phyloP scores from a whole-genome alignment of 306 rosid species.

The Canavalia ensiformis region DNA sequence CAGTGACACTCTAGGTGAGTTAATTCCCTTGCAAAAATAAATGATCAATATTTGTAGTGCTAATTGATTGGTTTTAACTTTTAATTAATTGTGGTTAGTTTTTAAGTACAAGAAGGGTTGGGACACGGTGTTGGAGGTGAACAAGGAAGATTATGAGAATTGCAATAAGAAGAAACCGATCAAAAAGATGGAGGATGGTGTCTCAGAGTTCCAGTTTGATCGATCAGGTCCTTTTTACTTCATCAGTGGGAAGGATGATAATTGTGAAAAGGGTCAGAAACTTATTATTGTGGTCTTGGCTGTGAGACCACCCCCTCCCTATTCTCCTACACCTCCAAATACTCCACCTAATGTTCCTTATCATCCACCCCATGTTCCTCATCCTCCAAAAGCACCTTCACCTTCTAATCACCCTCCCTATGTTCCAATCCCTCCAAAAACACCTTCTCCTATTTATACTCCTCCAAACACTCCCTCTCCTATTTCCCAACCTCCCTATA shows the following conservation, averaged over 20 bases:
- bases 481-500: conserved; percentile 4
- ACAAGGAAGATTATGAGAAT: conserved; percentile 65
- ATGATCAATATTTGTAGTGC: background rate
- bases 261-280: conserved; percentile 83
- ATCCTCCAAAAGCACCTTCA: conserved; percentile 24
- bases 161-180: conserved; percentile 76
- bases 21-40: background rate
- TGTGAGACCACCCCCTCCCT: conserved; percentile 32
- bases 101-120: conserved; percentile 76
- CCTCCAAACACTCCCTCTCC: background rate
- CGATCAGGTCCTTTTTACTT: conserved; percentile 79
- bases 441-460: conserved; percentile 20
- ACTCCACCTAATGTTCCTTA: conserved; percentile 28
- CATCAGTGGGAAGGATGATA: conserved; percentile 67
- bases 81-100: conserved; percentile 46
- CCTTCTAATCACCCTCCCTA: conserved; percentile 14
- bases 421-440: conserved; percentile 27
- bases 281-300: conserved; percentile 67
- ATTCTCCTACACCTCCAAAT: background rate
- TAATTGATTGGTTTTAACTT: background rate
- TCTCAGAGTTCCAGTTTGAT: conserved; percentile 65
- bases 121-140: conserved; percentile 80
- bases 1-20: conserved; percentile 73
- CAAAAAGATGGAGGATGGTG: conserved; percentile 69
- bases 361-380: background rate